A percentile compares a stretch with the other conserved stretches of the same genome.
phyloP scores from a whole-genome alignment of 129 eudicot genomes.

The Flaveria bidentis region DNA sequence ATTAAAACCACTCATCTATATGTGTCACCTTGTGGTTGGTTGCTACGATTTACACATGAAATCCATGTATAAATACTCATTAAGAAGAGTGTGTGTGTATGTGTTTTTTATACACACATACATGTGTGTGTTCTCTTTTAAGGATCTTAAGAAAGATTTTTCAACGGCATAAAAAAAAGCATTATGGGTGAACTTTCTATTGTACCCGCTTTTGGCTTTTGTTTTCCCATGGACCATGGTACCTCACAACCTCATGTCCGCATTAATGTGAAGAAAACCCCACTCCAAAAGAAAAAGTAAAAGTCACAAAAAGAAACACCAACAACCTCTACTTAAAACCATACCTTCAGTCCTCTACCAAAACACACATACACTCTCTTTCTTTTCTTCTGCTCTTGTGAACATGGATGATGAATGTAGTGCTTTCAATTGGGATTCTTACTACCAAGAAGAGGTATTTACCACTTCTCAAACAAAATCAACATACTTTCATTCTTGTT shows the following conservation, averaged over 20 bases:
- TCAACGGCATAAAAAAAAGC: conserved; percentile 40
- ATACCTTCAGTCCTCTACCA: conserved; percentile 40
- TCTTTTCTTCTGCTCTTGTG: conserved; percentile 29
- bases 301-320: conserved; percentile 34
- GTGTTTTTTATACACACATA: not conserved
- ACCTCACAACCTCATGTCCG: conserved; percentile 37
- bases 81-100: too few species aligned
- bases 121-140: conserved; percentile 2
- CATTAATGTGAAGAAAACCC: conserved; percentile 33
- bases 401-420: conserved; percentile 77
- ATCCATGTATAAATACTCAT: too few species aligned
- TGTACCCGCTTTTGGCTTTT: conserved; percentile 36
- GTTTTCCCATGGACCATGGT: conserved; percentile 27
- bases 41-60: too few species aligned
- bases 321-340: conserved; percentile 39
- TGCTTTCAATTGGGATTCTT: conserved; percentile 66
- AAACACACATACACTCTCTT: conserved; percentile 17
- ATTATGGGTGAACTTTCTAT: conserved; percentile 37
- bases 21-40: too few species aligned
- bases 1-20: too few species aligned
- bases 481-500: conserved; percentile 10
- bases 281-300: conserved; percentile 41
- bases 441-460: conserved; percentile 71
- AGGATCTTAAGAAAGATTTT: conserved; percentile 40
- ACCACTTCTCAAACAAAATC: conserved; percentile 9